Evolutionary conservation across 352 stramenopile genomes (phyloP).

Genomic region (Pythium rishiriense): DNA sequence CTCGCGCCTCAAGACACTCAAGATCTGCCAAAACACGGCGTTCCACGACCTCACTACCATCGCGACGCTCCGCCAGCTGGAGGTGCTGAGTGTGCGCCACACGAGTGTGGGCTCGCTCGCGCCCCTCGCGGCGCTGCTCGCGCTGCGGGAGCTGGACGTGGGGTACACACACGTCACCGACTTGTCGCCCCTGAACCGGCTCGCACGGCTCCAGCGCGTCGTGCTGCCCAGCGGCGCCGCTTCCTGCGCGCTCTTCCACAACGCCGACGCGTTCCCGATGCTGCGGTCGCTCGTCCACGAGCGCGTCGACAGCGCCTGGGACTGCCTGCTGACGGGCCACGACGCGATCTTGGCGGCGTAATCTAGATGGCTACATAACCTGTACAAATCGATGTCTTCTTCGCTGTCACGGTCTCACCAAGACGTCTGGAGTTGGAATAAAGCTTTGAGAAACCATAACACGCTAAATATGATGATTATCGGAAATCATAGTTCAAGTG

Average conservation of each 20-base stretch:
- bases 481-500: too few relatives aligned
- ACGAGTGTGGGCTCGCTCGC: conserved; percentile 3
- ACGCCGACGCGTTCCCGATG: conserved; percentile 13
- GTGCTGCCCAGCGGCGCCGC: background rate
- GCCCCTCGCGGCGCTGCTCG: background rate
- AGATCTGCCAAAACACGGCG: conserved; percentile 14
- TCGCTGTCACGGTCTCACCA: background rate
- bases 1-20: conserved; percentile 1
- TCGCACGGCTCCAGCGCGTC: conserved; percentile 7
- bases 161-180: background rate
- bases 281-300: conserved; percentile 13
- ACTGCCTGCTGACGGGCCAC: conserved; percentile 9
- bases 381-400: background rate
- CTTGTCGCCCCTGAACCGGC: background rate
- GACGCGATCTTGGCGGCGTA: conserved; percentile 2
- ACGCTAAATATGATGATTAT: too few relatives aligned
- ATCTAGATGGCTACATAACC: conserved; percentile 6
- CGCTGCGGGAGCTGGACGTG: conserved; percentile 15
- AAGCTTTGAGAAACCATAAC: too few relatives aligned
- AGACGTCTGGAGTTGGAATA: too few relatives aligned
- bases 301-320: background rate
- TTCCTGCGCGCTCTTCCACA: conserved; percentile 13
- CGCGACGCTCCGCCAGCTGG: background rate
- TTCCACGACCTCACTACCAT: conserved; percentile 8
- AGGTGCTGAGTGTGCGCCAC: conserved; percentile 10